Conservation (phyloP, 176 grass and related monocot genomes). For the Triticum turgidum region DNA sequence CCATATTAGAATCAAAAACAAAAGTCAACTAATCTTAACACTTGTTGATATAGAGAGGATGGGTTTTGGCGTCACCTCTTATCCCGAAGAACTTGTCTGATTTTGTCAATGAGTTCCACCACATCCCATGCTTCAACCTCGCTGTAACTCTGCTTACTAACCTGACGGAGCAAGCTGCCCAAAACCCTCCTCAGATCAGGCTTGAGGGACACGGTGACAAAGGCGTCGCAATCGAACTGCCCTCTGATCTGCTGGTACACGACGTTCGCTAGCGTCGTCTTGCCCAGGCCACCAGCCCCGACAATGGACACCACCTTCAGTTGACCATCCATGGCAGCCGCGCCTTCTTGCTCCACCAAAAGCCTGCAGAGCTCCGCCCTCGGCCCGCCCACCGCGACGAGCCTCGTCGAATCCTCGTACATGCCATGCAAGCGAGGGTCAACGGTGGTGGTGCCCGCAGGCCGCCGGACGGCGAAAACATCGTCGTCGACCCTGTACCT, state of each 20-base stretch:
- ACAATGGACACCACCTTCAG: slow-evolving; percentile 27
- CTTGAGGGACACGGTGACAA: slow-evolving; percentile 20
- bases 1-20: neutral
- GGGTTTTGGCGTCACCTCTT: slow-evolving; percentile 6
- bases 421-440: slow-evolving; percentile 27
- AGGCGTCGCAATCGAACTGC: slow-evolving; percentile 4
- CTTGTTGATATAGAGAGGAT: too few relatives aligned
- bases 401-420: neutral
- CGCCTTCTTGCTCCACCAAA: neutral
- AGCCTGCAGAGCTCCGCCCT: neutral
- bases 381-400: neutral
- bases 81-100: neutral
- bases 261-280: slow-evolving; percentile 26
- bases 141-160: neutral
- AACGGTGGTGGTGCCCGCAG: neutral
- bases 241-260: neutral
- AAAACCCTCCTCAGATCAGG: slow-evolving; percentile 25
- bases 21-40: too few relatives aligned
- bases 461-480: neutral
- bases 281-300: slow-evolving; percentile 28
- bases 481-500: neutral
- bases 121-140: slow-evolving; percentile 7
- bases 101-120: slow-evolving; percentile 26
- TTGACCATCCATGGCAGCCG: neutral
- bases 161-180: slow-evolving; percentile 28